Base-by-base conservation (phyloP, 2,329 filamentous ascomycete species). In the Cladosporium sp. region DNA sequence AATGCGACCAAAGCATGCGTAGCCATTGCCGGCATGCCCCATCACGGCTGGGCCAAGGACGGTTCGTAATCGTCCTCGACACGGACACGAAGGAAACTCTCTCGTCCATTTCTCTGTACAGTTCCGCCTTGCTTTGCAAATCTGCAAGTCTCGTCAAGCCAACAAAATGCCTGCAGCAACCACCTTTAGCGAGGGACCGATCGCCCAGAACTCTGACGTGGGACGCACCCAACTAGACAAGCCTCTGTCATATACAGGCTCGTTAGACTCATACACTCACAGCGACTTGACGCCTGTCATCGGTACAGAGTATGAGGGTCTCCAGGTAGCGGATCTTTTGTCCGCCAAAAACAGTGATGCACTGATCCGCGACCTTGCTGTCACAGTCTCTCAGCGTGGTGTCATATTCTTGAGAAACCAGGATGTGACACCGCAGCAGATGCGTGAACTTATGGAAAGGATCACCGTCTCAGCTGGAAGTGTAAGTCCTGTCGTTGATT, bases 321-420 rank as follows among this genome's bases (percentile, higher is more conserved):
- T 63, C 1, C 61, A 63, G 44, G 52, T 62, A 12, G 51, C 35
- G 28, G 57, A 61, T 22, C 20, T 63, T 24, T 28, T 63, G 15
- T 52, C 51, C 5, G 47, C 58, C n/a, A 48, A 59, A 13, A 57
- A 60, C 44, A 51, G 58, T n/a, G 58, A 60, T 54, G 57, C 50
- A 15, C 32, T 61, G 37, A 58, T 63, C 28, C 40, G 58, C 22
- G 61, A 63, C 32, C 48, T 63, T 22, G 61, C 61, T 13, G 45
- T 58, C 17, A 62, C 52, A 60, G 74, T 81, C 63, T 80, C 78
- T 1, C 70, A 79, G 56, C 68, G 78, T 15, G 78, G 78, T 19
- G 79, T 81, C 2, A 75, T 80, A 3, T 80, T 81, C 65, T 73
- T 82, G 53, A 75, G 78, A 10, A 69, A 77, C 48, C 79, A 82